These are phyloP conservation scores for Mrakia hoshinonis DNA, from an alignment of 768 basidiomycete genomes.

Conservation along the genomic window DNA sequence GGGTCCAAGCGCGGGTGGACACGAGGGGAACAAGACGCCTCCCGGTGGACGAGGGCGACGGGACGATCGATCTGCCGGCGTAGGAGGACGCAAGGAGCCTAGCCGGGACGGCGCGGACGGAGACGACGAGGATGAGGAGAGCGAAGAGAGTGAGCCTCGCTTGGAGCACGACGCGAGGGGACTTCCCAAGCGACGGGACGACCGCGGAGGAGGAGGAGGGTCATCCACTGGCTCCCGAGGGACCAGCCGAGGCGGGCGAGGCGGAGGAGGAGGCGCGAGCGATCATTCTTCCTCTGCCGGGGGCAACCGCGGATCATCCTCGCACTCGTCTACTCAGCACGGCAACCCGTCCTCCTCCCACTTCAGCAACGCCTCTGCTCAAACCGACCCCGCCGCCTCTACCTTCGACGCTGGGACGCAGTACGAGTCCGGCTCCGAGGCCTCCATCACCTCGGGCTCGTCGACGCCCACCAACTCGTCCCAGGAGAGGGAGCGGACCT, in stretches of 20 bases:
- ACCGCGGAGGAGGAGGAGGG: conserved; percentile 16
- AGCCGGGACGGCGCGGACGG: conserved; percentile 77
- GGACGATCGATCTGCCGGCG: conserved; percentile 24
- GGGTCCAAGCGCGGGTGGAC: not conserved
- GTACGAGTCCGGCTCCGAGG: not conserved
- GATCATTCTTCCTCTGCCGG: not conserved
- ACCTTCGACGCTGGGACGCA: not conserved
- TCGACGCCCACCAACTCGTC: conserved; percentile 5
- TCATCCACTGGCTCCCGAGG: not conserved
- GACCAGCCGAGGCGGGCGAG: not conserved
- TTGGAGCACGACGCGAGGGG: not conserved
- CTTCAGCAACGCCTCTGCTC: not conserved
- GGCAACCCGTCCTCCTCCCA: not conserved
- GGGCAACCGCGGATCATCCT: not conserved
- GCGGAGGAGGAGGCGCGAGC: not conserved
- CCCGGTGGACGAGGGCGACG: conserved; percentile 31
- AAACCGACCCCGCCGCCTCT: not conserved
- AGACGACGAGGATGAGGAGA: conserved; percentile 42
- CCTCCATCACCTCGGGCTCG: not conserved
- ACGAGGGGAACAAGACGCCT: not conserved
- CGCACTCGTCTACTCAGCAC: not conserved
- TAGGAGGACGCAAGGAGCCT: conserved; percentile 38
- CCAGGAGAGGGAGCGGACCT: not conserved
- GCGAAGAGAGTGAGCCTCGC: not conserved
- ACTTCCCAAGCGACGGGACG: conserved; percentile 7